Conservation (phyloP, 768 basidiomycete species). For the Krasilnikovozyma curviuscula region DNA sequence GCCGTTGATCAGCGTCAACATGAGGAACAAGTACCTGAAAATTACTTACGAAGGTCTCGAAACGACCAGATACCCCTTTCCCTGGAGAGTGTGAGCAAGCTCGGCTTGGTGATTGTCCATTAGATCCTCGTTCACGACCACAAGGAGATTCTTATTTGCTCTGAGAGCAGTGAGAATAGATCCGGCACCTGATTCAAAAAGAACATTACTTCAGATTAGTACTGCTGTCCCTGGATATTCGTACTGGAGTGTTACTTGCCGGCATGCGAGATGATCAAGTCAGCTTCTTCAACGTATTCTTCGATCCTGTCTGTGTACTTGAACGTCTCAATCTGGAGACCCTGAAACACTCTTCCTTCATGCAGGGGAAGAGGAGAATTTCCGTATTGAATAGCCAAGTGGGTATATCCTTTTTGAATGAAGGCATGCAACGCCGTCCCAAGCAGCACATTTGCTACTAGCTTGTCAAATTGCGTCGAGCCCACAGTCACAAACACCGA, state of each 20-base stretch:
- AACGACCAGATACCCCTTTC: constrained; percentile 39
- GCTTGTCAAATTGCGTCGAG: constrained; percentile 63
- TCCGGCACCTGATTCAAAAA: constrained; percentile 51
- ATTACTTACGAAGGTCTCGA: constrained; percentile 45
- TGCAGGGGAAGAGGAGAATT: constrained; percentile 36
- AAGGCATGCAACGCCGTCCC: constrained; percentile 41
- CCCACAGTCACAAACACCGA: constrained; percentile 64
- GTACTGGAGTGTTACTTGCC: constrained; percentile 28
- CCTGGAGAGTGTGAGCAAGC: constrained; percentile 48
- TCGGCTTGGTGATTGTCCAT: constrained; percentile 89
- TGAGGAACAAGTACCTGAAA: no score
- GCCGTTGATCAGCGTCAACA: no score
- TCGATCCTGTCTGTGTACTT: constrained; percentile 55
- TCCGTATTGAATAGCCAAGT: constrained; percentile 59
- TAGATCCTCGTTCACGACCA: constrained; percentile 71
- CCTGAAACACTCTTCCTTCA: constrained; percentile 19
- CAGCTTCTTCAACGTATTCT: constrained; percentile 42
- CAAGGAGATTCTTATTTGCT: constrained; percentile 53
- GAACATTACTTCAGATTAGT: background rate
- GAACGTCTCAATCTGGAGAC: constrained; percentile 45
- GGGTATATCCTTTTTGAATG: constrained; percentile 36
- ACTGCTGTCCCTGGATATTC: background rate
- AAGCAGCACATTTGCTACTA: constrained; percentile 44
- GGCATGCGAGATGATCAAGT: constrained; percentile 81
- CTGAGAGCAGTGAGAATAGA: constrained; percentile 79